Evolutionary conservation across 495 filamentous ascomycete species (phyloP).

Genomic region (Hyaloscypha finlandica): DNA sequence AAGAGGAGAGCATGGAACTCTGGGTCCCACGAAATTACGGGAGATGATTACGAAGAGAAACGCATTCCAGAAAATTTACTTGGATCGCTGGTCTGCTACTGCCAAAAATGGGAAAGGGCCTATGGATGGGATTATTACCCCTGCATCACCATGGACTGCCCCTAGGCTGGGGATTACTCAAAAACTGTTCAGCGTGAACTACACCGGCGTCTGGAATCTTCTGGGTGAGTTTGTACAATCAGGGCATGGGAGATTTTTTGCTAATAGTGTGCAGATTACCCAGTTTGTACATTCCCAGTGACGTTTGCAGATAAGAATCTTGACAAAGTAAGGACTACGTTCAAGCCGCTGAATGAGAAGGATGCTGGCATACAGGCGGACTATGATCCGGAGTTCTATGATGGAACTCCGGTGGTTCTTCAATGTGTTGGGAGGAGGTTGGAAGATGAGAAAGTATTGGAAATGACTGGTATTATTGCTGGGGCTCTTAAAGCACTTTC

Average conservation of each 20-base stretch:
- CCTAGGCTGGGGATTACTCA: conserved; percentile 31
- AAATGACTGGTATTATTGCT: conserved; percentile 36
- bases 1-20: conserved; percentile 26
- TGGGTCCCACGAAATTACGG: conserved; percentile 29
- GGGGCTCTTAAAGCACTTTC: conserved; percentile 22
- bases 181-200: conserved; percentile 31
- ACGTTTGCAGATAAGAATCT: conserved; percentile 31
- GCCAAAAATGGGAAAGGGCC: conserved; percentile 30
- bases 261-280: conserved; percentile 29
- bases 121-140: conserved; percentile 36
- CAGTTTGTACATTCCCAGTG: conserved; percentile 32
- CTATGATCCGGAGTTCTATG: conserved; percentile 47
- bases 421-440: conserved; percentile 49
- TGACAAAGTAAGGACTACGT: conserved; percentile 40
- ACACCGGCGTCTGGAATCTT: conserved; percentile 30
- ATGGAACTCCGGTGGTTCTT: conserved; percentile 50
- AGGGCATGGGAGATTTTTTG: not conserved
- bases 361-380: conserved; percentile 29
- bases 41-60: conserved; percentile 46
- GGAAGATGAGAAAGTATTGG: conserved; percentile 51
- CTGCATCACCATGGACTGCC: conserved; percentile 26
- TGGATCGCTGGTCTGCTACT: conserved; percentile 54
- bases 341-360: conserved; percentile 30
- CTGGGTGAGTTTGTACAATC: conserved; percentile 21
- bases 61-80: conserved; percentile 53